Base-by-base conservation (phyloP, 2,329 filamentous ascomycete species). In the Pestalotiopsis fici region DNA sequence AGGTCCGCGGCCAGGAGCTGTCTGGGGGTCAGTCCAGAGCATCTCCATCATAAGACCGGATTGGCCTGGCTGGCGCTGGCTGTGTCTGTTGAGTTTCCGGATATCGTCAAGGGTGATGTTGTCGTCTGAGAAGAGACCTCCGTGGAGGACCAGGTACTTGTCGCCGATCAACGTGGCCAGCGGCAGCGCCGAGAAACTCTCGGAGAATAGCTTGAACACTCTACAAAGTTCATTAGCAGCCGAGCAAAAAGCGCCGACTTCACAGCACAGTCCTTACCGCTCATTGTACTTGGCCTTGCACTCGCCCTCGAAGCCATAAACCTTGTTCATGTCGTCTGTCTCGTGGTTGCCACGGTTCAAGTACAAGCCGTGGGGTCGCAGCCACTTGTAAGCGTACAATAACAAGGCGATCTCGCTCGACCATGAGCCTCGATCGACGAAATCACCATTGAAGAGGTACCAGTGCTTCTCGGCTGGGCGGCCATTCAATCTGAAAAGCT, bases 31-130 rank as follows among this genome's bases (percentile, higher is more conserved):
- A 0, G 96, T 98, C 96, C 96, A 99, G 59, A 99, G 88, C 96
- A 99, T 99, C 82, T 99, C 96, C 96, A 99, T 99, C 96, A 99
- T 99, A 74, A 99, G 83, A 15, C 96, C 96, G 61, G 92, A 84
- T 79, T 99, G 96, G 37, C 96, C 96, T 2, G 96, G 95, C 76
- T 98, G 95, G 69, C 93, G 88, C 81, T 98, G 96, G 78, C 88
- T 90, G 82, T 98, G 95, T 71, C 95, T 87, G 81, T 98, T 91
- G 67, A 98, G 85, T 82, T 97, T 97, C 72, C 96, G 90, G 73
- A 99, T 97, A 77, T 99, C 95, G 72, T 98, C 93, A 64, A 99
- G 83, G 0, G 93, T 95, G 70, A 95, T 87, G 73, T 93, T 96
- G 81, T 99, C 96, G 77, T 98, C 93, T 1, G 95, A 98, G 86